Base-by-base conservation (phyloP, 2,329 filamentous ascomycete species). In the Phialocephala subalpina region DNA sequence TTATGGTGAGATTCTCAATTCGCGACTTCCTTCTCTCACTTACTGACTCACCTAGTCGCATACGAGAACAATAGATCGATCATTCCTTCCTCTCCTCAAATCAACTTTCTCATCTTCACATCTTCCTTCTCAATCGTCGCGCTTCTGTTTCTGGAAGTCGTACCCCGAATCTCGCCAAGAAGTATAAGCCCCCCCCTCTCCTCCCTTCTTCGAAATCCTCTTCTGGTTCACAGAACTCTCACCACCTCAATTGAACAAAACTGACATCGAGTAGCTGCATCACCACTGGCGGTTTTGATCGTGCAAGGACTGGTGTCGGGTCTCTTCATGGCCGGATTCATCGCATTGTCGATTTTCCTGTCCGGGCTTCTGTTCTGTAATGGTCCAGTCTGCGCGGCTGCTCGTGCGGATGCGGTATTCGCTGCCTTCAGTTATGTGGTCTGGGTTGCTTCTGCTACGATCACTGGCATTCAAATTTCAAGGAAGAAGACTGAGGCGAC, bases 401-500 rank as follows among this genome's bases (percentile, higher is more conserved):
- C 60, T 29, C 55, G 47, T 22, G 52, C 22, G 16, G 60, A 62
- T 38, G 60, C 60, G n/a, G 60, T 62, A 22, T 62, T 62, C 52
- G 60, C 52, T 3, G 53, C 60, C 1, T 35, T 62, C 12, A 62
- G 60, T 18, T 62, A 25, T 38, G 40, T 18, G 1, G 60, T 49
- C 1, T 62, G 60, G 60, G n/a, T 45, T 16, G 60, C 38, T 4
- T 62, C 60, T 12, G 36, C 53, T 5, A 49, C 53, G 2, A 62
- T 36, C 25, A 25, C 27, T 16, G 60, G 60, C 1, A 49, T 62
- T 35, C 22, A 62, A n/a, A 62, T 62, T 8, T 47, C 52, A 25
- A 47, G 53, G 38, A 3, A 20, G 27, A 47, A 27, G 25, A 47
- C 57, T 14, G 60, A 55, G 2, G 33, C 27, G 27, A 36, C 4